Base-by-base conservation (phyloP, 768 basidiomycete species). In the Pleurotus pulmonarius region DNA sequence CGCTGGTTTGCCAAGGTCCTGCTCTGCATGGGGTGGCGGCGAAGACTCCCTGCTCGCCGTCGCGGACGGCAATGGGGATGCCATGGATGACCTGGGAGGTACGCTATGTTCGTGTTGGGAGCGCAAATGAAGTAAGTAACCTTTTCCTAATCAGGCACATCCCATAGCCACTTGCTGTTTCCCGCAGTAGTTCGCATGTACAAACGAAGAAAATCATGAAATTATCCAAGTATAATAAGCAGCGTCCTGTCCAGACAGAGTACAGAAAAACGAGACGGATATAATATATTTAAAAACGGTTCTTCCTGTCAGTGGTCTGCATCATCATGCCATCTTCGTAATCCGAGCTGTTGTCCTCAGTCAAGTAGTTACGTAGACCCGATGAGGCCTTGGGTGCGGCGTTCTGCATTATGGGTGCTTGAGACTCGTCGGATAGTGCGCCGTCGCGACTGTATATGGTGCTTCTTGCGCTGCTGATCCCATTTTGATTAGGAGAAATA, bases 361-460 rank as follows among this genome's bases (percentile, higher is more conserved):
- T 75, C 59, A 83, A 69, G 57, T 83, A 79, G 58, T 80, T 70
- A 52, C 79, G 76, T 62, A 87, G 69, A 9, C 85, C 82, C 15
- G 83, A 80, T 37, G 48, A 49, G 4, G 77, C 74, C 65, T 83
- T 86, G 5, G 76, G 73, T 15, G 70, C 51, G 9, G 51, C 51
- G 47, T 76, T 72, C 39, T 75, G 78, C 25, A 85, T 63, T 60
- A 87, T 83, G 6, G 82, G 82, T 34, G 73, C 69, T 16, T 78
- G 74, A 25, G 78, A 75, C 44, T 87, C 88, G 58, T 86, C 86
- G 22, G 80, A 76, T 52, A 64, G 65, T 34, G 73, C 72, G 13
- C 77, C 74, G 61, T 74, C 74, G 39, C 75, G 74, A 64, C 76
- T 75, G 65, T 80, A 81, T 65, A 81, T 66, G 9, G 75, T 78